phyloP scores from a whole-genome alignment of 2,329 filamentous ascomycete species.

The Aspergillus carbonarius region DNA sequence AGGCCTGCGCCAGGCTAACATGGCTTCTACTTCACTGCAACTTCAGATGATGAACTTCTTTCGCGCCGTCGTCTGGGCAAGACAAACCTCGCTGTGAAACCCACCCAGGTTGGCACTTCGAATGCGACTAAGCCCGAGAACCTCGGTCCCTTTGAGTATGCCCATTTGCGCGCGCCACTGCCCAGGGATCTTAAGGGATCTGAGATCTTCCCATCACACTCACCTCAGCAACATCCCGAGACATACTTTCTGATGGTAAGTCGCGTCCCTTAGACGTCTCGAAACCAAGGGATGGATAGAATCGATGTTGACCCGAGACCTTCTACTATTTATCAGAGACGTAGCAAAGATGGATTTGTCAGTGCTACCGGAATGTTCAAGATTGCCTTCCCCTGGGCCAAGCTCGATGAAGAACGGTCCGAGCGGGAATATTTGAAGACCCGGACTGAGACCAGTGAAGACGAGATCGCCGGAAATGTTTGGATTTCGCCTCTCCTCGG shows the following conservation, averaged over 20 bases:
- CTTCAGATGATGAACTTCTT: slow-evolving; percentile 69
- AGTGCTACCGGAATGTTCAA: slow-evolving; percentile 71
- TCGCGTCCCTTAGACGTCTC: slow-evolving; percentile 1
- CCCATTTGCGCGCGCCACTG: slow-evolving; percentile 86
- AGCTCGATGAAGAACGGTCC: slow-evolving; percentile 56
- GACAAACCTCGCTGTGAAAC: slow-evolving; percentile 83
- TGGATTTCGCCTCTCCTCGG: slow-evolving; percentile 83
- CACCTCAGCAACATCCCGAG: slow-evolving; percentile 64
- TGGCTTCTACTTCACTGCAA: slow-evolving; percentile 1
- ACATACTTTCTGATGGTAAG: slow-evolving; percentile 92
- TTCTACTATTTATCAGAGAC: slow-evolving; percentile 45
- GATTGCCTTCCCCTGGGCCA: slow-evolving; percentile 66
- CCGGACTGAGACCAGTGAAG: slow-evolving; percentile 74
- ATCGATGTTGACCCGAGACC: slow-evolving; percentile 1
- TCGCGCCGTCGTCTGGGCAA: slow-evolving; percentile 85
- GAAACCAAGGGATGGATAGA: not conserved
- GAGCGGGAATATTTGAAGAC: slow-evolving; percentile 78
- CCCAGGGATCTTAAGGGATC: slow-evolving; percentile 84
- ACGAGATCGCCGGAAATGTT: slow-evolving; percentile 94
- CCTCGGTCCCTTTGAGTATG: slow-evolving; percentile 89
- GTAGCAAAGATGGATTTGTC: slow-evolving; percentile 65
- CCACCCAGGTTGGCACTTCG: slow-evolving; percentile 67
- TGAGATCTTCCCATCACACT: slow-evolving; percentile 82
- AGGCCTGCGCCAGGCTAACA: slow-evolving; percentile 17
- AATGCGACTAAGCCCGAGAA: slow-evolving; percentile 71